Base-by-base conservation (phyloP, 345 rosid genomes). In the Lumnitzera littorea region DNA sequence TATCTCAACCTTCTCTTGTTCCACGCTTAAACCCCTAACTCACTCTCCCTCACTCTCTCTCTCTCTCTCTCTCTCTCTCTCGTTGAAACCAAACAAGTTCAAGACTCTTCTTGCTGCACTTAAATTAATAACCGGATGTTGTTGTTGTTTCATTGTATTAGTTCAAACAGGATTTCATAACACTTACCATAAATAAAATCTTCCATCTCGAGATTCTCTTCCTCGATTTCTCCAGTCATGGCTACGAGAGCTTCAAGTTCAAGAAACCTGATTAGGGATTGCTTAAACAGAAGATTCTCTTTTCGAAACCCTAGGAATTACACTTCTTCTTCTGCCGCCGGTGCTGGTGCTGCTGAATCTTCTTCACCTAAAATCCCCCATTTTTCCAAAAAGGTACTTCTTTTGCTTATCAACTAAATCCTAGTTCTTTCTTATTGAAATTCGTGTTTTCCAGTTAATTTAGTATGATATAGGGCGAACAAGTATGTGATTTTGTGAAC, bases 301-400 rank as follows among this genome's bases (percentile, higher is more conserved):
- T 53, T 76, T 57, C 80, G 76, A 52, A 56, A 83, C 56, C 49
- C 66, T 48, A 66, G 92, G 17, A 70, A 79, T 71, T 77, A 58
- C 62, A 75, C 83, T 64, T 81, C 91, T 4, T 36, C 61, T 50
- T 56, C 78, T 6, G 27, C 57, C 15, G 12, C 43, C 43, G 43
- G 43, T 36, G 43, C 10, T 36, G 43, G 9, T 36, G 15, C 53
- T 10, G 70, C 67, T 58, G 56, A 75, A 23, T 24, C 67, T 52
- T 3, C 71, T 48, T 57, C 72, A 50, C 82, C 82, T 60, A 82
- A 84, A 76, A 85, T 90, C 49, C 95, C 95, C 59, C 97, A 87
- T 66, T 85, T 78, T 67, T 82, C 92, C 62, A 87, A 80, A 67
- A 84, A 80, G 64, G 97, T 87, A 72, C 6, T 20, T 29, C 17